Evolutionary conservation across 2,329 filamentous ascomycete species (phyloP).

Genomic region (Aspergillus novoparasiticus): DNA sequence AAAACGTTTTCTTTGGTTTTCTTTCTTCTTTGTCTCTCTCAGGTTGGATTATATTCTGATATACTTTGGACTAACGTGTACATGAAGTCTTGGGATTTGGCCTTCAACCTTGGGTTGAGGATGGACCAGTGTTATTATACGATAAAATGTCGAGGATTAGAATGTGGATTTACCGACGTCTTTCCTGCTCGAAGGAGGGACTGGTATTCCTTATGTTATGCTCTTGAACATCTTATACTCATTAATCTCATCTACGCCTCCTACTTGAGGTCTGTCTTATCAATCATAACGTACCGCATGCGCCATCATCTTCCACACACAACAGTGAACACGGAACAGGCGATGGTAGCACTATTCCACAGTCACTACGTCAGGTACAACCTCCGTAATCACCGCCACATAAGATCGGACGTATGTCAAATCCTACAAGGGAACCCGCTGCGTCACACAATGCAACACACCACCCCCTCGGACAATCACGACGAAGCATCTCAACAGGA

Average conservation of each 20-base stretch:
- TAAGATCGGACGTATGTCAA: too few relatives aligned
- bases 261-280: background rate
- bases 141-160: background rate
- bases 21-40: background rate
- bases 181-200: background rate
- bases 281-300: background rate
- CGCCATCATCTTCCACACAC: too few relatives aligned
- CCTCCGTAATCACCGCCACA: too few relatives aligned
- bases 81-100: background rate
- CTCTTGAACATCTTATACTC: background rate
- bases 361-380: background rate
- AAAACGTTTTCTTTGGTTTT: background rate
- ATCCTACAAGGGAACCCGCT: too few relatives aligned
- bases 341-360: background rate
- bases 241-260: background rate
- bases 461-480: too few relatives aligned
- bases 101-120: background rate
- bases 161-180: background rate
- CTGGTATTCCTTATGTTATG: background rate
- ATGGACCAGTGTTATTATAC: background rate
- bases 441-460: too few relatives aligned
- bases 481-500: too few relatives aligned
- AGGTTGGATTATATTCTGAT: background rate
- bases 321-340: background rate
- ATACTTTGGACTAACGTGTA: background rate